These are phyloP conservation scores for Trichoderma virens DNA, from an alignment of 495 filamentous ascomycete species.

Conservation along the genomic window DNA sequence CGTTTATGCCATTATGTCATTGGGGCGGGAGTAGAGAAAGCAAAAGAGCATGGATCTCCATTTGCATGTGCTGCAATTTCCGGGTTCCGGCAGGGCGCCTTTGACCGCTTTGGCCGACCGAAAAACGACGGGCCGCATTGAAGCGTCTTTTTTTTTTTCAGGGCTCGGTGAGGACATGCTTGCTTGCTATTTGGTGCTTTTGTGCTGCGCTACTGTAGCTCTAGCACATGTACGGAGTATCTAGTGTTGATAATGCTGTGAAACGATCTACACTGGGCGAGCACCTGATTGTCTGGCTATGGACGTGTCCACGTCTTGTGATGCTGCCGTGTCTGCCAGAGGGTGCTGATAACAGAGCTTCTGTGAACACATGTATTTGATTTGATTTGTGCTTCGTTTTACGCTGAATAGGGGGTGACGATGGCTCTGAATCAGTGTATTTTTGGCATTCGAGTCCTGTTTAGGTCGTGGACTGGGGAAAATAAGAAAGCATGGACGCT, in stretches of 20 bases:
- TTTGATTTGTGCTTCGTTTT: not conserved
- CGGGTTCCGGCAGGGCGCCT: not conserved
- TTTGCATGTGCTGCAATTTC: not conserved
- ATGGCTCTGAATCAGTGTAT: too few relatives aligned
- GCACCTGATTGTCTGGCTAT: not conserved
- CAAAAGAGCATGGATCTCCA: too few relatives aligned
- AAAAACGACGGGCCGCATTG: not conserved
- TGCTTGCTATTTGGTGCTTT: not conserved
- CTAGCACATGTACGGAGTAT: not conserved
- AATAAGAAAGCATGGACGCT: not conserved
- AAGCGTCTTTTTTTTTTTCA: not conserved
- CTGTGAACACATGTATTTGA: not conserved
- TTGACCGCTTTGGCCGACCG: not conserved
- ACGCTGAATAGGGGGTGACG: not conserved
- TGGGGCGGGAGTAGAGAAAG: too few relatives aligned
- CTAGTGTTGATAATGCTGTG: not conserved
- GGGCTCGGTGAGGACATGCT: not conserved
- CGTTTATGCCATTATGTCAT: too few relatives aligned
- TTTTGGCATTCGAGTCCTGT: too few relatives aligned
- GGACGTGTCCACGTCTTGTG: not conserved
- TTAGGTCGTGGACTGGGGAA: not conserved
- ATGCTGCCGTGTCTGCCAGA: not conserved
- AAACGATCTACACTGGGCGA: not conserved
- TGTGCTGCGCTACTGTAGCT: too few relatives aligned
- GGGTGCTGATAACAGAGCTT: too few relatives aligned